Evolutionary conservation across 768 basidiomycete species (phyloP).

Genomic region (Xerocomellus intermedius): DNA sequence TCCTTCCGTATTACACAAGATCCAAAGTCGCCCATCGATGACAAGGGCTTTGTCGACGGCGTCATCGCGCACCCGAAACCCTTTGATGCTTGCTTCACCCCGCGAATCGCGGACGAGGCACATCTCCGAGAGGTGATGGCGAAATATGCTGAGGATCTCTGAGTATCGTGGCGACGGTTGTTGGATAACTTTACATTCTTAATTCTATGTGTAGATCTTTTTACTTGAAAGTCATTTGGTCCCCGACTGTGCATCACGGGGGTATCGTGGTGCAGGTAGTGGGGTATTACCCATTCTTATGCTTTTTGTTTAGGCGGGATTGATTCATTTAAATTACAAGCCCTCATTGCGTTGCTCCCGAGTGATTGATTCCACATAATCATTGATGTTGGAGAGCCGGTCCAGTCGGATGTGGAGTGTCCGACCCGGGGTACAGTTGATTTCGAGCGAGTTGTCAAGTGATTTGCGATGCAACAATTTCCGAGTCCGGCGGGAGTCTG

Average conservation of each 20-base stretch:
- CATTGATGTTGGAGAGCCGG: too few species aligned
- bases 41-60: slow-evolving; percentile 58
- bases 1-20: slow-evolving; percentile 58
- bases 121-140: slow-evolving; percentile 28
- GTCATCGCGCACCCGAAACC: slow-evolving; percentile 64
- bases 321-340: too few species aligned
- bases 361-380: neutral
- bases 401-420: neutral
- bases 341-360: too few species aligned
- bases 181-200: too few species aligned
- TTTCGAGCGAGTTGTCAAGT: neutral
- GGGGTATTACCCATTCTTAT: neutral
- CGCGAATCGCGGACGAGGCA: slow-evolving; percentile 35
- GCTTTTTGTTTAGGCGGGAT: neutral
- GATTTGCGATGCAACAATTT: neutral
- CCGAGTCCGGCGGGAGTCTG: neutral
- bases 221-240: neutral
- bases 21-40: slow-evolving; percentile 54
- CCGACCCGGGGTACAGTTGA: neutral
- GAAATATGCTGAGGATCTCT: slow-evolving; percentile 22
- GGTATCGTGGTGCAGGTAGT: neutral
- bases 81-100: slow-evolving; percentile 57
- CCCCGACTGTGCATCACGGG: neutral
- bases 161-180: neutral
- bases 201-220: neutral